Conservation (phyloP, 2,329 filamentous ascomycete species). For the Stachybotrys echinatus region DNA sequence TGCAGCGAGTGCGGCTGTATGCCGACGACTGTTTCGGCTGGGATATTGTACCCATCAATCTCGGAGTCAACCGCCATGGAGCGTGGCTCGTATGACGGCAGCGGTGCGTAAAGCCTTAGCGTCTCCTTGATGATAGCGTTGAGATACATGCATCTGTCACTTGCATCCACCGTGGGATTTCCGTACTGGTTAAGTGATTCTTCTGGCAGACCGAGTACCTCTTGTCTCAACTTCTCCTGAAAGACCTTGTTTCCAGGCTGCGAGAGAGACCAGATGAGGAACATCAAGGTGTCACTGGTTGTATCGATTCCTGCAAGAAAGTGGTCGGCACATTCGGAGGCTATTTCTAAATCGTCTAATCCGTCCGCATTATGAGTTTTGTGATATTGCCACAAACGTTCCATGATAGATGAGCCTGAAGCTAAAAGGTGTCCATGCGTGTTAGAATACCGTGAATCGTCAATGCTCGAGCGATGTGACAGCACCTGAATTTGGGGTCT, state of each 20-base stretch:
- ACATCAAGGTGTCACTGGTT: constrained; percentile 46
- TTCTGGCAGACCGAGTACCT: constrained; percentile 26
- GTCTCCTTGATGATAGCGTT: constrained; percentile 47
- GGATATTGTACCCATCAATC: constrained; percentile 17
- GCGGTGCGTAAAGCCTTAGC: constrained; percentile 40
- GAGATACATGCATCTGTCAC: constrained; percentile 35
- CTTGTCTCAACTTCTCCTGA: constrained; percentile 38
- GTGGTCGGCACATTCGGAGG: constrained; percentile 49
- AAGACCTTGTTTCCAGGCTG: constrained; percentile 30
- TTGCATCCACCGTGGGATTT: constrained; percentile 25
- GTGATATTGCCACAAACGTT: constrained; percentile 28
- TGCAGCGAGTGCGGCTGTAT: constrained; percentile 20
- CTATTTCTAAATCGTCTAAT: constrained; percentile 39
- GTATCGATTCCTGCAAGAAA: constrained; percentile 49
- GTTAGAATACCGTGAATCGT: too few species aligned
- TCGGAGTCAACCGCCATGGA: constrained; percentile 14
- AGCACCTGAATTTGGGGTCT: too few species aligned
- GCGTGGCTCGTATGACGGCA: constrained; percentile 46
- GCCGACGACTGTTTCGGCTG: constrained; percentile 16
- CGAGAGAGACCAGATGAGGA: constrained; percentile 43
- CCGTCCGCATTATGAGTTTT: constrained; percentile 14
- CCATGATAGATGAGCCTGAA: constrained; percentile 29
- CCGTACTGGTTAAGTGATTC: constrained; percentile 12
- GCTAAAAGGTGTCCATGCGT: too few species aligned
- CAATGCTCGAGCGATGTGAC: too few species aligned